phyloP scores from a whole-genome alignment of 1,139 yeast species.

The Saccharomycopsis hybrid region DNA sequence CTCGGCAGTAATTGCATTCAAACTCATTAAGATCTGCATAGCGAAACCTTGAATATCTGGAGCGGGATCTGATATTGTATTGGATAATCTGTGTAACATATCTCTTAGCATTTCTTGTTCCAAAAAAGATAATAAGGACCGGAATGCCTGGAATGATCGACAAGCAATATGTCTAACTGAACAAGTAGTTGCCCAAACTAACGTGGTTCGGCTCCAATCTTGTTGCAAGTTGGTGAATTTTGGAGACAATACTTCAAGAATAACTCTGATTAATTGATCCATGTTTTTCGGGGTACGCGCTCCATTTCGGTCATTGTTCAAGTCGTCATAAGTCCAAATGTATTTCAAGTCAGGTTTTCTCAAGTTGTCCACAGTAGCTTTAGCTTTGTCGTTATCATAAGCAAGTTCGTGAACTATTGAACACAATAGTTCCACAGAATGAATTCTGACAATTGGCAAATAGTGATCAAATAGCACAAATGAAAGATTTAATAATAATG shows the following conservation, averaged over 20 bases:
- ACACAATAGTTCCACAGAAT: conserved; percentile 69
- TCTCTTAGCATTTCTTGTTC: conserved; percentile 89
- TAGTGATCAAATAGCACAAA: conserved; percentile 85
- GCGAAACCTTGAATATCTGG: conserved; percentile 93
- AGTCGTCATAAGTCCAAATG: conserved; percentile 84
- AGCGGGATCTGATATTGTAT: conserved; percentile 85
- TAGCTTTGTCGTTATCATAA: conserved; percentile 46
- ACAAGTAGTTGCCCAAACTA: conserved; percentile 95
- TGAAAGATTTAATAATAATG: conserved; percentile 76
- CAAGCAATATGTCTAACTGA: conserved; percentile 97
- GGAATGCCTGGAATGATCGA: conserved; percentile 85
- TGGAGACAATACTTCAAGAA: conserved; percentile 51
- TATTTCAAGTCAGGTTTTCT: conserved; percentile 40
- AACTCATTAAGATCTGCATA: conserved; percentile 93
- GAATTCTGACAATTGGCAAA: conserved; percentile 72
- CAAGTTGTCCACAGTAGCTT: conserved; percentile 47
- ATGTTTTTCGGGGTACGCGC: conserved; percentile 84
- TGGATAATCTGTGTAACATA: conserved; percentile 88
- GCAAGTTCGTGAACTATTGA: conserved; percentile 68
- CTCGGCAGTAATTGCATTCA: conserved; percentile 87
- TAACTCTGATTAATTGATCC: conserved; percentile 68
- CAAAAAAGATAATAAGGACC: conserved; percentile 70
- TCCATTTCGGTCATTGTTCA: conserved; percentile 69
- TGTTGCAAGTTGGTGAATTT: conserved; percentile 51
- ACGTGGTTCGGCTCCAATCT: conserved; percentile 79